Evolutionary conservation across 495 filamentous ascomycete species (phyloP).

Genomic region (Gamarada debralockiae): DNA sequence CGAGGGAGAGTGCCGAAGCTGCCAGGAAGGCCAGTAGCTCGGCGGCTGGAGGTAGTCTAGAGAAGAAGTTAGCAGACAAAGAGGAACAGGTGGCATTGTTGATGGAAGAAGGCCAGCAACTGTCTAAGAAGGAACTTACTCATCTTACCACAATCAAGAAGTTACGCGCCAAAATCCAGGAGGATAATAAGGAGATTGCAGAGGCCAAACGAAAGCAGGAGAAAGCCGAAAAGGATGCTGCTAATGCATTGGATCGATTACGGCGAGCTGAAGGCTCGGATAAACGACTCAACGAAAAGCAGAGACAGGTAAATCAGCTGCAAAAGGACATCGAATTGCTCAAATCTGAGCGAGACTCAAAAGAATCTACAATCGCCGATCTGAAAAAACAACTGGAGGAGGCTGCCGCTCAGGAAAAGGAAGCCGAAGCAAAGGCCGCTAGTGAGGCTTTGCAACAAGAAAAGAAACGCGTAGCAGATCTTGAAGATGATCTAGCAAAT

Average conservation of each 20-base stretch:
- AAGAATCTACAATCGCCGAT: constrained; percentile 61
- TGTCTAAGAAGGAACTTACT: constrained; percentile 80
- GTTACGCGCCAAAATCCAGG: constrained; percentile 56
- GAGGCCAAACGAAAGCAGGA: constrained; percentile 60
- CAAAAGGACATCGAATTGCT: constrained; percentile 69
- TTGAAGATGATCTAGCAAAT: constrained; percentile 70
- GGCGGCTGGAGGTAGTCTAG: constrained; percentile 57
- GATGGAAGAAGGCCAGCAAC: constrained; percentile 88
- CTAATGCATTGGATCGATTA: constrained; percentile 52
- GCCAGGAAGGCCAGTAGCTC: constrained; percentile 59
- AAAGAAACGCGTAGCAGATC: constrained; percentile 56
- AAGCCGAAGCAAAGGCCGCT: constrained; percentile 61
- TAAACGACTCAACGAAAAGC: constrained; percentile 58
- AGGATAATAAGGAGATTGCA: constrained; percentile 62
- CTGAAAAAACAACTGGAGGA: constrained; percentile 69
- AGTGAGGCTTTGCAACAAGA: constrained; percentile 70
- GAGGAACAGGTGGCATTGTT: constrained; percentile 86
- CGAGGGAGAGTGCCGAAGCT: constrained; percentile 69
- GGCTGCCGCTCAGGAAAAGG: constrained; percentile 59
- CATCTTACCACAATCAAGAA: constrained; percentile 81
- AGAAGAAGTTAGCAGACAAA: constrained; percentile 80
- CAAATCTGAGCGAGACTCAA: constrained; percentile 60
- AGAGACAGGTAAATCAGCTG: constrained; percentile 60
- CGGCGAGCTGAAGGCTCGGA: constrained; percentile 65
- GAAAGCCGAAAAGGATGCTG: constrained; percentile 60